Percentiles rank a stretch among this genome's conserved stretches.
Conservation (phyloP, 1,139 yeast genomes). For the Lodderomyces parapsilosis region DNA sequence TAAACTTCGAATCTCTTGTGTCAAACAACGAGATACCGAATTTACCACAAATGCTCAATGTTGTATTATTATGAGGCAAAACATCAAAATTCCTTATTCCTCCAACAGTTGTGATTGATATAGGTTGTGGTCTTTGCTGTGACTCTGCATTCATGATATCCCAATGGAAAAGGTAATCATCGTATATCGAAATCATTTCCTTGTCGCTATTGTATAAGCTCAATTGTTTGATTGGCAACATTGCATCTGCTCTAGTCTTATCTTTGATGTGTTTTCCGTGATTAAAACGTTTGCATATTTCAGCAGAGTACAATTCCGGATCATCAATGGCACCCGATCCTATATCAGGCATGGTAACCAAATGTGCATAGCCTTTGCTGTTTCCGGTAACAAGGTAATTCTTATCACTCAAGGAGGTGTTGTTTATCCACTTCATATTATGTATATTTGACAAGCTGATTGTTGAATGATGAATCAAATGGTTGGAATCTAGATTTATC, state of each 20-base stretch:
- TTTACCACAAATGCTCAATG: constrained; percentile 61
- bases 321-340: constrained; percentile 27
- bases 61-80: constrained; percentile 26
- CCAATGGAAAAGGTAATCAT: constrained; percentile 70
- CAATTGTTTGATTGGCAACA: constrained; percentile 26
- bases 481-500: constrained; percentile 40
- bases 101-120: constrained; percentile 49
- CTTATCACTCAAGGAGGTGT: constrained; percentile 23
- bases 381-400: constrained; percentile 64
- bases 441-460: constrained; percentile 68
- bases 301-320: constrained; percentile 54
- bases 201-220: constrained; percentile 21
- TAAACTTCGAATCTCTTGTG: constrained; percentile 46
- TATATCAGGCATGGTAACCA: constrained; percentile 57
- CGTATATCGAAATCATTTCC: constrained; percentile 54
- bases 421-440: constrained; percentile 54
- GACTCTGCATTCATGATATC: constrained; percentile 56
- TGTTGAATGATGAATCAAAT: constrained; percentile 71
- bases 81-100: constrained; percentile 57
- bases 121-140: constrained; percentile 44
- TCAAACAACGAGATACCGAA: constrained; percentile 74
- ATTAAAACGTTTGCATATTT: constrained; percentile 70
- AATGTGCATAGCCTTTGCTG: constrained; percentile 64
- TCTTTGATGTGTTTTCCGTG: constrained; percentile 59
- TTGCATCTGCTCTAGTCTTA: constrained; percentile 19